Evolutionary conservation across 1,284 basidiomycete species (phyloP), one percentile per base, ranked within the genome.

Genomic region (Cutaneotrichosporon sp.): DNA sequence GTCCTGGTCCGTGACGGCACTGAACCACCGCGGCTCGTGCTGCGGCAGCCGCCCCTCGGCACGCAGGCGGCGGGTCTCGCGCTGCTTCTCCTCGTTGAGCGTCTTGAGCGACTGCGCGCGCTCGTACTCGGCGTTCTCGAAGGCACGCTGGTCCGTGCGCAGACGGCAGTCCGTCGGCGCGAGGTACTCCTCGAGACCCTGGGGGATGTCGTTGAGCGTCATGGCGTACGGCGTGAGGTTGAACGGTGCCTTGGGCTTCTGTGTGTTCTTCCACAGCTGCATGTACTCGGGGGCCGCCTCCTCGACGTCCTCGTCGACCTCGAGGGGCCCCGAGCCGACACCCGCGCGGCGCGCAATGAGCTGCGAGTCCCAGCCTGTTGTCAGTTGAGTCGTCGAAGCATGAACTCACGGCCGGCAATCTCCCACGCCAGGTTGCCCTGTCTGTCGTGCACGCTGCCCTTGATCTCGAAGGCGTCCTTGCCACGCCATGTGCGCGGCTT

Each of bases 401-500:
- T 18, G 4, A n/a, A 71, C 77, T 72, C 60, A 79, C 78, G 85
- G 10, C 95, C 95, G 0, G 95, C 94, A 67, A 98, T 94, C 66
- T 97, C 93, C 82, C 95, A 93, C 0, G 82, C 85, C 45, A 87
- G 81, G 31, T 84, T 82, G 13, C 91, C 93, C 0, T 81, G 71
- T 1, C 84, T 78, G 72, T 92, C 88, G 63, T 84, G 80, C 31
- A 97, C 94, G 46, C 86, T 85, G 4, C 95, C 95, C 18, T 89
- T 89, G 72, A 98, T 94, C 80, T 98, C 95, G 71, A 85, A 93
- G 0, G 94, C 92, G 67, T 95, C 90, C 72, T 87, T 90, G 31
- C 92, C 92, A 63, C 93, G 83, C 95, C 95, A 98, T 8, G 92
- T 92, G 63, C 95, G 85, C 1, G 95, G 95, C 81, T 97, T 97